Base-by-base conservation (phyloP, 2,329 filamentous ascomycete genomes). In the Aspergillus fumigatiaffinis region DNA sequence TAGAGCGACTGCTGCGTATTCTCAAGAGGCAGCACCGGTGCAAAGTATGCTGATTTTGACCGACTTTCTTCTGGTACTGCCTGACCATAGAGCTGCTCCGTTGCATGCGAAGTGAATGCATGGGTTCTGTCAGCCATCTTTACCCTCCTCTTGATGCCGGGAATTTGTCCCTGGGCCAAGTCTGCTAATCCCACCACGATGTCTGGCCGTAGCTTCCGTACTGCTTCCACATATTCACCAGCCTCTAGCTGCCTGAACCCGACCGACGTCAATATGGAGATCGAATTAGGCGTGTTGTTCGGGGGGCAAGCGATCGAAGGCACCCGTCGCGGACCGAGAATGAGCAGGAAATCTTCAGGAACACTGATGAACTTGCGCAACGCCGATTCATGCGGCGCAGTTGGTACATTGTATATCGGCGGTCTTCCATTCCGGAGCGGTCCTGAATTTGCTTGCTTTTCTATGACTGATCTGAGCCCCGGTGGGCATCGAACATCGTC, bases 71-170 rank as follows among this genome's bases (percentile, higher is more conserved):
- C 59, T 9, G 68, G 62, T 21, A 74, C 70, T 2, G 71, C 51
- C 2, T 69, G 58, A 10, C 71, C 73, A 54, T 76, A 71, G 20
- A 77, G 71, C 28, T 75, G 70, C 17, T 76, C 74, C 38, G 92
- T 79, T 52, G 91, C 85, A 60, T 89, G 84, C 25, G 85, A 83
- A 20, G 93, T 79, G 91, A 92, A 97, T 41, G 84, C 82, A 70
- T 94, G 89, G 0, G 91, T 96, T 56, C 93, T 83, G 68, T 94
- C 91, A 25, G 86, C 87, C 87, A 96, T 97, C 68, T 90, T 92
- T 38, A 86, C 80, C 50, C 89, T 84, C 49, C 92, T 84, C 75
- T 95, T 96, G 9, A 82, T 77, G 2, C 87, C 84, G 0, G 89
- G 83, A 3, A 79, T 62, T 54, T 79, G 77, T 64, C 84, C 83